Conservation (phyloP, 495 filamentous ascomycete genomes). For the Xylaria longipes region DNA sequence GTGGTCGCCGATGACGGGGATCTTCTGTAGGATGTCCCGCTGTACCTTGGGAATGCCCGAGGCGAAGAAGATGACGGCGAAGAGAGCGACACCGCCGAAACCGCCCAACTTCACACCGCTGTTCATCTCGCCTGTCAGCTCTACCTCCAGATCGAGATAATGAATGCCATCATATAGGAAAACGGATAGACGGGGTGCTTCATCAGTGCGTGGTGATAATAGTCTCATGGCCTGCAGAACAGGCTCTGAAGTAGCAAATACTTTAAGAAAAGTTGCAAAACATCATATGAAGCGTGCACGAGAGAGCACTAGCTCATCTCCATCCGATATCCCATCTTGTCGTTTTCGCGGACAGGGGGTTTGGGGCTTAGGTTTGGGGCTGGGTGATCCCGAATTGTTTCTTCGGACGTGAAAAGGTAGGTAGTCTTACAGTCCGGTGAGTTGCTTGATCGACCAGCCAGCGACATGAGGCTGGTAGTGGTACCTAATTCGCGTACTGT, state of each 20-base stretch:
- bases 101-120: conserved; percentile 54
- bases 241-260: conserved; percentile 99
- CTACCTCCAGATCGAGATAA: background rate
- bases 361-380: background rate
- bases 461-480: conserved; percentile 51
- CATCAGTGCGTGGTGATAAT: conserved; percentile 92
- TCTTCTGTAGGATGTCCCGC: conserved; percentile 63
- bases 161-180: background rate
- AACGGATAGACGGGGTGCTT: conserved; percentile 25
- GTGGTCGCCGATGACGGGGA: conserved; percentile 58
- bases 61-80: conserved; percentile 65
- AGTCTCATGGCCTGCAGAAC: conserved; percentile 88
- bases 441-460: conserved; percentile 46
- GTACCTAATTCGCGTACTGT: conserved; percentile 45
- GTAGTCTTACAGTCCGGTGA: conserved; percentile 46
- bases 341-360: background rate
- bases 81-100: conserved; percentile 62
- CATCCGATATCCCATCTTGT: background rate
- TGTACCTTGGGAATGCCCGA: conserved; percentile 63
- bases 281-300: conserved; percentile 71
- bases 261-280: conserved; percentile 73
- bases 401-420: background rate
- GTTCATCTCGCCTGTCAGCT: conserved; percentile 25
- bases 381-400: background rate
- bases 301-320: background rate